Conservation (phyloP, 306 rosid genomes). For the Hippophae gyantsensis region DNA sequence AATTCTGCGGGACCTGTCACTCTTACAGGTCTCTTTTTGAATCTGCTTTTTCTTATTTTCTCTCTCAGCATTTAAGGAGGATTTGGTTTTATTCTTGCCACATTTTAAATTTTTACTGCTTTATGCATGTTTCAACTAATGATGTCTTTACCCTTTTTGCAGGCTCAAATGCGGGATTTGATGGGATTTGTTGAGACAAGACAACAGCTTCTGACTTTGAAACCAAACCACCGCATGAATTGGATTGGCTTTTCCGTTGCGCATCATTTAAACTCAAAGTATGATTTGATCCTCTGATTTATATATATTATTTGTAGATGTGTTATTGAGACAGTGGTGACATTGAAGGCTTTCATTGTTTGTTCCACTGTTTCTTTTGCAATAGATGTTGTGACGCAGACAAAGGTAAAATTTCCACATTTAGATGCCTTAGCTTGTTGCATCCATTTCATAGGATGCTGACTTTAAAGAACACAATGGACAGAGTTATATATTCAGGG, state of each 20-base stretch:
- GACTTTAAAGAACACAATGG: too few species aligned
- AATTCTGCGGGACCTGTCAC: slow-evolving; percentile 84
- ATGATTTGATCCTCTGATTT: slow-evolving; percentile 23
- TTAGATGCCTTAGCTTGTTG: too few species aligned
- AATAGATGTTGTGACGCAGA: too few species aligned
- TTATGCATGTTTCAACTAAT: slow-evolving; percentile 10
- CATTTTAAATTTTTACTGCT: neutral
- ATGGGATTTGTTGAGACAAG: slow-evolving; percentile 96
- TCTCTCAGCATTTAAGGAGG: neutral
- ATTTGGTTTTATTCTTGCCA: too few species aligned
- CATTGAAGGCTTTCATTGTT: too few species aligned
- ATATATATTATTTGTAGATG: neutral
- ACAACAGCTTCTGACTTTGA: slow-evolving; percentile 79
- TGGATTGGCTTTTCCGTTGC: slow-evolving; percentile 98
- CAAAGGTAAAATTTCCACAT: too few species aligned
- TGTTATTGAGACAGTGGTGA: too few species aligned
- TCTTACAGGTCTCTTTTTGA: slow-evolving; percentile 59
- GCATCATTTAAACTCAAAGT: slow-evolving; percentile 88
- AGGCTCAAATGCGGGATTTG: slow-evolving; percentile 99
- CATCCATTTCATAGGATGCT: too few species aligned
- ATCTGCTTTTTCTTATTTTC: slow-evolving; percentile 10
- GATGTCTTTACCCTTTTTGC: slow-evolving; percentile 16
- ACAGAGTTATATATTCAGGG: too few species aligned
- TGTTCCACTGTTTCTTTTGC: too few species aligned
- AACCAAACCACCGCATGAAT: slow-evolving; percentile 99